Conservation (phyloP, 768 basidiomycete genomes). For the Tulasnella sp. region DNA sequence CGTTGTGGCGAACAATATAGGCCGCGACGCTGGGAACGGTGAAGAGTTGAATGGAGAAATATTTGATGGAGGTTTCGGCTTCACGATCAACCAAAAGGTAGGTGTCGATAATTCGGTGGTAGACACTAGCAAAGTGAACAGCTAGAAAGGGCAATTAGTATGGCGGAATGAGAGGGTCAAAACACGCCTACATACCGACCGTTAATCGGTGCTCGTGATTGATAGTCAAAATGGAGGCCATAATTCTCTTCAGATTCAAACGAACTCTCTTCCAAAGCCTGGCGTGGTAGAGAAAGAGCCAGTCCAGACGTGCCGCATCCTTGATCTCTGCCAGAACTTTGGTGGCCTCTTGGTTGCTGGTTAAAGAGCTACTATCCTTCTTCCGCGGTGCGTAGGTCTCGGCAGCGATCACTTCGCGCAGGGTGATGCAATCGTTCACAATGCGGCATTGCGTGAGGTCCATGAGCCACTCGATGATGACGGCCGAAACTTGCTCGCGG, state of each 20-base stretch:
- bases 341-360: slow-evolving; percentile 32
- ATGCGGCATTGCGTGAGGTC: slow-evolving; percentile 69
- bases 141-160: slow-evolving; percentile 39
- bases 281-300: slow-evolving; percentile 72
- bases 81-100: slow-evolving; percentile 91
- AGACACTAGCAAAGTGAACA: slow-evolving; percentile 75
- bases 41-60: slow-evolving; percentile 87
- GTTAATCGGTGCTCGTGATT: slow-evolving; percentile 67
- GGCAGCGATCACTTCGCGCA: slow-evolving; percentile 64
- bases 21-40: slow-evolving; percentile 79
- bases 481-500: slow-evolving; percentile 72
- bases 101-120: slow-evolving; percentile 78
- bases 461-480: slow-evolving; percentile 79
- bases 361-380: slow-evolving; percentile 43
- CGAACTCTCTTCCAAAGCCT: slow-evolving; percentile 80
- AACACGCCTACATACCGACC: slow-evolving; percentile 48
- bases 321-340: slow-evolving; percentile 35
- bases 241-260: slow-evolving; percentile 72
- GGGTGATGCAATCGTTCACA: slow-evolving; percentile 47
- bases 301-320: slow-evolving; percentile 59
- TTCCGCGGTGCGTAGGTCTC: slow-evolving; percentile 58
- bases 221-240: slow-evolving; percentile 62
- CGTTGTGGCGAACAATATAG: slow-evolving; percentile 65
- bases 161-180: background rate
- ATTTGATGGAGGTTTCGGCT: slow-evolving; percentile 90